Base-by-base conservation (phyloP, 1,284 basidiomycete species). In the Xerocomus cyaneibrunnescens region DNA sequence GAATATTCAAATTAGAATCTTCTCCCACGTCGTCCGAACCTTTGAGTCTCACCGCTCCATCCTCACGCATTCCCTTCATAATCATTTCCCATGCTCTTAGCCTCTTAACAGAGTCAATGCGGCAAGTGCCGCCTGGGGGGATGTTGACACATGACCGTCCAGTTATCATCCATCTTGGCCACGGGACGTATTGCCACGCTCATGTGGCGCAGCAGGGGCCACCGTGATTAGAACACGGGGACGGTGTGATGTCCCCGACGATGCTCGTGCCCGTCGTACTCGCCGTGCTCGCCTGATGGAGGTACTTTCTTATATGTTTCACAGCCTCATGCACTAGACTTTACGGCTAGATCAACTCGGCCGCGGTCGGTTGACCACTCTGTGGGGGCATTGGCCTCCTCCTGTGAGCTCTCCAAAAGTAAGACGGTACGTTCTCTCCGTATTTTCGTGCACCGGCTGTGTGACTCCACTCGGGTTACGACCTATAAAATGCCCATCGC, bases 351-450 rank as follows among this genome's bases (percentile, higher is more conserved):
- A 17, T 34, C 19, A 41, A n/a, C 30, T 55, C 54, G 48, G 46
- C 13, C 12, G 8, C 32, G 39, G 41, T 54, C 64, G 52, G 41
- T 52, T 50, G 52, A 57, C 48, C 17, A 19, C 5, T 9, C 13
- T 12, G 8, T 36, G 21, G 16, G 43, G 45, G n/a, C 16, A 22
- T 40, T 31, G 16, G 17, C 27, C 28, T 41, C 43, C 48, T 27
- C 7, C 34, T 32, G 31, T 12, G 50, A 46, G 37, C 23, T 27
- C 39, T n/a, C 48, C 32, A 44, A 17, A 30, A 10, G 14, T 6
- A 16, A 39, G n/a, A 31, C 1, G 1, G 22, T n/a, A 7, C n/a
- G 28, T 38, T 12, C 14, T 16, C 30, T 23, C 10, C 28, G 5
- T 51, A 14, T 7, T 41, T 19, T 35, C 44, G 16, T 35, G 17